phyloP scores from a whole-genome alignment of 2,329 filamentous ascomycete species.

The Zalaria obscura region DNA sequence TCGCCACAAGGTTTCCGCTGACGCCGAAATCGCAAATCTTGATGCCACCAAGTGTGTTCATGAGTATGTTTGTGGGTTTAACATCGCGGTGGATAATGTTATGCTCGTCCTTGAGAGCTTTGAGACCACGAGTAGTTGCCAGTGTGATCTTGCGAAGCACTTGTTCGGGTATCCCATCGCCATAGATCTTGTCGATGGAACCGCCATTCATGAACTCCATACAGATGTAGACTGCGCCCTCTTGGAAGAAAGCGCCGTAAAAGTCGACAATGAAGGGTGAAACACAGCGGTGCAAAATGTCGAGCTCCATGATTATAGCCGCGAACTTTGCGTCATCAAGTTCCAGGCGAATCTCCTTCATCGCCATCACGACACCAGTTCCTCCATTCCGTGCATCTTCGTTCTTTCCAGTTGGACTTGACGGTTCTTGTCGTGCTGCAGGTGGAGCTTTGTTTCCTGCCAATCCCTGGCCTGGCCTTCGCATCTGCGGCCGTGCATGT shows the following conservation, averaged over 20 bases:
- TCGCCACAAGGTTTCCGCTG: constrained; percentile 88
- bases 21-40: constrained; percentile 99
- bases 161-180: constrained; percentile 75
- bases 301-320: constrained; percentile 93
- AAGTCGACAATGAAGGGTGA: constrained; percentile 98
- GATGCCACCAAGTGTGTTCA: constrained; percentile 78
- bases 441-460: constrained; percentile 44
- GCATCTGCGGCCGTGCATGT: constrained; percentile 58
- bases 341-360: constrained; percentile 96
- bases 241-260: constrained; percentile 97
- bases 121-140: constrained; percentile 79
- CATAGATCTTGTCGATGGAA: constrained; percentile 91
- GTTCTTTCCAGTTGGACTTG: neutral
- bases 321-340: constrained; percentile 94
- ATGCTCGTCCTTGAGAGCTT: constrained; percentile 89
- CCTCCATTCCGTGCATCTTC: constrained; percentile 29
- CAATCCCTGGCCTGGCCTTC: constrained; percentile 44
- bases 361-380: constrained; percentile 82
- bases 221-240: constrained; percentile 97
- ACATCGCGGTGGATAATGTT: constrained; percentile 99
- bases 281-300: constrained; percentile 86
- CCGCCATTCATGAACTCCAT: constrained; percentile 99
- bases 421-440: constrained; percentile 4
- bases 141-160: constrained; percentile 83
- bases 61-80: constrained; percentile 95